A percentile compares a stretch with the other conserved stretches of the same genome.
phyloP scores from a whole-genome alignment of 768 basidiomycete genomes.

The Mrakia frigida region DNA sequence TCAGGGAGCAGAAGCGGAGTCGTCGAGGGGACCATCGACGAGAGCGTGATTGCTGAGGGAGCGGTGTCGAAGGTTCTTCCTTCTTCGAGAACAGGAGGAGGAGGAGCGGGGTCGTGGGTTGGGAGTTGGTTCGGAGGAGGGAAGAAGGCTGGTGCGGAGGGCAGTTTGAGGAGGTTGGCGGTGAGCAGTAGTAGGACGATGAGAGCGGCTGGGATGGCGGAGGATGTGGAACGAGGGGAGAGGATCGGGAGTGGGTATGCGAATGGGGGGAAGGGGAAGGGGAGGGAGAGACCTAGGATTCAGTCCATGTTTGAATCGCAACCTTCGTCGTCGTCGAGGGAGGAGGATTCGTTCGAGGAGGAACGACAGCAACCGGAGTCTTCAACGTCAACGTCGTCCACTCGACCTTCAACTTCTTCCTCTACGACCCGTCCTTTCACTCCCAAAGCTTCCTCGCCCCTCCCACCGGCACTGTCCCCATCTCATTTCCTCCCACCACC shows the following conservation, averaged over 20 bases:
- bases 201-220: neutral
- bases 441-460: neutral
- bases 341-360: neutral
- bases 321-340: neutral
- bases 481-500: neutral
- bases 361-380: neutral
- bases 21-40: conserved; percentile 10
- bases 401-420: neutral
- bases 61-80: neutral
- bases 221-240: neutral
- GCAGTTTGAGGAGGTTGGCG: conserved; percentile 24
- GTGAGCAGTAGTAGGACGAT: neutral
- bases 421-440: neutral
- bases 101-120: neutral
- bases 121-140: conserved; percentile 26
- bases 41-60: conserved; percentile 21
- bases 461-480: neutral
- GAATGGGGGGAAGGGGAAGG: neutral
- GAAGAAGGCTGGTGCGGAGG: conserved; percentile 16
- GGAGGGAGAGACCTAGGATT: neutral
- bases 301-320: conserved; percentile 17
- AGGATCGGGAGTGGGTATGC: neutral
- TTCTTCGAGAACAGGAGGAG: neutral
- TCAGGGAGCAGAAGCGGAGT: neutral
- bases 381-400: neutral